Percentiles rank a stretch among this genome's conserved stretches.
Conservation (phyloP, 208 protist species). For the Jaenimonas drosophilae region DNA sequence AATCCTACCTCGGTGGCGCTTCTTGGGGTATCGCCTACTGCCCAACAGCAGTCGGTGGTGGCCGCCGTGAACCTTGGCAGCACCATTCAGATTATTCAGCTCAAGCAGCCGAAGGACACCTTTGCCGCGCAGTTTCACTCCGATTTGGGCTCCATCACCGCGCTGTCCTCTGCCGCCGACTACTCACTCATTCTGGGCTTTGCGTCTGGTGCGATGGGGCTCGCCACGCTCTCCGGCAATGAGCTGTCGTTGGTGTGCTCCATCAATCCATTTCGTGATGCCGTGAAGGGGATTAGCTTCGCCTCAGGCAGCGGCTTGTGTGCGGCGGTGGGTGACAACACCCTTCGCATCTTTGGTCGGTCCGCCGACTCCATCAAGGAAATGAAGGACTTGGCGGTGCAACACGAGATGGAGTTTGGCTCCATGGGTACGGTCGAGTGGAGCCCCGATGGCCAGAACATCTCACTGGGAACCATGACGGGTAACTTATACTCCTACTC, state of each 20-base stretch:
- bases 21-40: conserved; percentile 16
- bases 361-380: conserved; percentile 46
- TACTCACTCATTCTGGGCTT: conserved; percentile 45
- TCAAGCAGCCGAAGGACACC: conserved; percentile 29
- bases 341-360: conserved; percentile 39
- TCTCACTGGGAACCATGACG: conserved; percentile 63
- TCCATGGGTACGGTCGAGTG: conserved; percentile 28
- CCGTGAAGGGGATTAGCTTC: conserved; percentile 28
- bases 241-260: conserved; percentile 25
- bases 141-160: conserved; percentile 58
- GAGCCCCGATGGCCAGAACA: conserved; percentile 87
- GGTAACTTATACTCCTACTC: conserved; percentile 75
- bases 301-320: conserved; percentile 34
- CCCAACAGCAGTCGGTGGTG: conserved; percentile 3
- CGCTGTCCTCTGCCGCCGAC: conserved; percentile 14
- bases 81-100: conserved; percentile 38
- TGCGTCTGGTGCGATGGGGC: conserved; percentile 38
- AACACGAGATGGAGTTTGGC: conserved; percentile 38
- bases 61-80: conserved; percentile 53
- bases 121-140: conserved; percentile 59
- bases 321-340: conserved; percentile 30
- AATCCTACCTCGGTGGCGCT: conserved; percentile 52
- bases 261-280: conserved; percentile 16
- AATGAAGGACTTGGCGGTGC: conserved; percentile 12
- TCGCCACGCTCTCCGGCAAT: conserved; percentile 22